Evolutionary conservation across 2,329 filamentous ascomycete genomes (phyloP).

Genomic region (Penicillium occitanis): DNA sequence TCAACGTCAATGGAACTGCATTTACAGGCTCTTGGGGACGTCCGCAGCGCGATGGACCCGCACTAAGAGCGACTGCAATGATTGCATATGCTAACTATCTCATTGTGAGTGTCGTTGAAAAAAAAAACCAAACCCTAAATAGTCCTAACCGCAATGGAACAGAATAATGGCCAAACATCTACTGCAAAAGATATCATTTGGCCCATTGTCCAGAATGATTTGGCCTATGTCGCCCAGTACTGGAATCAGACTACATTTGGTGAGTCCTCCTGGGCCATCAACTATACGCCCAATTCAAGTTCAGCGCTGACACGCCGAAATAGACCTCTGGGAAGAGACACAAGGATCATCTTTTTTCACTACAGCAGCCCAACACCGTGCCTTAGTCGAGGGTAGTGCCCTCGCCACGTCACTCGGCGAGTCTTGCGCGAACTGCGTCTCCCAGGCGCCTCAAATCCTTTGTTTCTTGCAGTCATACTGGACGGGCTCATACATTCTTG

Average conservation of each 20-base stretch:
- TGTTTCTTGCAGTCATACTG: constrained; percentile 76
- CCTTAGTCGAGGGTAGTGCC: constrained; percentile 57
- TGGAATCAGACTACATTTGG: constrained; percentile 64
- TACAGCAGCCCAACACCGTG: constrained; percentile 64
- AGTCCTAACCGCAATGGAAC: background rate
- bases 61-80: constrained; percentile 36
- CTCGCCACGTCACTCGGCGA: constrained; percentile 65
- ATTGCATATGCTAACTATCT: constrained; percentile 62
- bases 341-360: constrained; percentile 77
- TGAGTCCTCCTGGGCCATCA: constrained; percentile 10
- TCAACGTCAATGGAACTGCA: constrained; percentile 59
- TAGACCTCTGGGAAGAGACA: constrained; percentile 76
- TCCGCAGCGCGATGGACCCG: constrained; percentile 60
- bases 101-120: constrained; percentile 40
- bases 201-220: constrained; percentile 73
- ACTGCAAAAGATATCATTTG: constrained; percentile 60
- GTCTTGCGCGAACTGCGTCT: constrained; percentile 60
- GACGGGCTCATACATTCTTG: constrained; percentile 64
- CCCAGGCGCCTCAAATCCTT: constrained; percentile 67
- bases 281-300: background rate
- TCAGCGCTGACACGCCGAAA: background rate
- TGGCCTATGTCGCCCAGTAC: constrained; percentile 71
- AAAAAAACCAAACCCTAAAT: background rate
- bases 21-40: constrained; percentile 71
- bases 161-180: constrained; percentile 53